Percentiles rank a stretch among this genome's conserved stretches.
phyloP scores from a whole-genome alignment of 345 rosid species.

The Viola odorata region DNA sequence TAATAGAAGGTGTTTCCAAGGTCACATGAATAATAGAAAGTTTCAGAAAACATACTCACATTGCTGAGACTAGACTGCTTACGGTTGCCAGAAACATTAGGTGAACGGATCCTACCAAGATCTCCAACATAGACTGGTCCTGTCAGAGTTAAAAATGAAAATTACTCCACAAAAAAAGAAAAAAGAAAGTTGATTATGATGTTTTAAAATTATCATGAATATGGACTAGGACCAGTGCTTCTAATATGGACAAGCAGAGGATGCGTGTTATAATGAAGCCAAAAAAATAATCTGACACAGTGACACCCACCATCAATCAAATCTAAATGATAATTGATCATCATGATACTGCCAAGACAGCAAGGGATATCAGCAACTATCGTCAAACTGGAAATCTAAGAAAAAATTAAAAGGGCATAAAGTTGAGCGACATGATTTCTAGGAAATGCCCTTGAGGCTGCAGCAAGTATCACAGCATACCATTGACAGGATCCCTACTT shows the following conservation, averaged over 20 bases:
- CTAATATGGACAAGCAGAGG: background rate
- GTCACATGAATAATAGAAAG: background rate
- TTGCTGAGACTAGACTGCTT: conserved; percentile 36
- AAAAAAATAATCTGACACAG: background rate
- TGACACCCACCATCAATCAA: background rate
- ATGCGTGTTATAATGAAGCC: background rate
- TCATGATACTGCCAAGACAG: too few species aligned
- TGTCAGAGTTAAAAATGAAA: conserved; percentile 10
- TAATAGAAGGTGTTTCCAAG: background rate
- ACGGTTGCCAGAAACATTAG: conserved; percentile 38
- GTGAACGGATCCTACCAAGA: conserved; percentile 40
- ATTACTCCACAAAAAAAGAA: background rate
- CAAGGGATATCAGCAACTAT: too few species aligned
- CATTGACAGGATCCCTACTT: conserved; percentile 38
- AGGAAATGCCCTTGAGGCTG: background rate
- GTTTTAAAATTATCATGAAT: too few species aligned
- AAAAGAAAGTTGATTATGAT: background rate
- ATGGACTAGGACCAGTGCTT: background rate
- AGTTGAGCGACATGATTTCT: conserved; percentile 1
- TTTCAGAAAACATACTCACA: conserved; percentile 44
- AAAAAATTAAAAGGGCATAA: background rate
- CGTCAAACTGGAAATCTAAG: background rate
- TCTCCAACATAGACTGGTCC: conserved; percentile 53
- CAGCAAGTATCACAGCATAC: conserved; percentile 29
- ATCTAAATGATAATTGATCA: too few species aligned